These are phyloP conservation scores for Pichia cactophila DNA, from an alignment of 1,139 yeast species.

Conservation along the genomic window DNA sequence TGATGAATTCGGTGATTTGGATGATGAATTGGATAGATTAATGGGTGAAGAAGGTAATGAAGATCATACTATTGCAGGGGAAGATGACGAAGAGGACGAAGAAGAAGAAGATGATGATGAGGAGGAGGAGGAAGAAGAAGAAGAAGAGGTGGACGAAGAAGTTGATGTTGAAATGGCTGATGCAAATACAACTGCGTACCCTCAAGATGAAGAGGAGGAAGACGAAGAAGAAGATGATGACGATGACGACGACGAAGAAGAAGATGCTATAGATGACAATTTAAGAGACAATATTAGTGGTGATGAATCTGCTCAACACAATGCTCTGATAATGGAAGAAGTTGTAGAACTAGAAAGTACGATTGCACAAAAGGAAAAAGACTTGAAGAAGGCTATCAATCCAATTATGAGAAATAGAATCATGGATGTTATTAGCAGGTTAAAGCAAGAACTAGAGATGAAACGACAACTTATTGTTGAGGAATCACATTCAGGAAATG, in stretches of 20 bases:
- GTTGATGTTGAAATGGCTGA: conserved; percentile 20
- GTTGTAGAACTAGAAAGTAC: conserved; percentile 75
- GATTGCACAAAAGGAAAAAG: conserved; percentile 66
- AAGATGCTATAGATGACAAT: conserved; percentile 41
- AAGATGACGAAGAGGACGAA: conserved; percentile 19
- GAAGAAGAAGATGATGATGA: conserved; percentile 28
- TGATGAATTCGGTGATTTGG: conserved; percentile 16
- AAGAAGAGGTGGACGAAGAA: conserved; percentile 21
- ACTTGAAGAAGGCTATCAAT: conserved; percentile 71
- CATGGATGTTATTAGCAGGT: conserved; percentile 68
- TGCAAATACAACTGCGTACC: conserved; percentile 16
- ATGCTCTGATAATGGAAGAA: conserved; percentile 76
- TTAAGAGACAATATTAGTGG: conserved; percentile 23
- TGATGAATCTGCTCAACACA: conserved; percentile 50
- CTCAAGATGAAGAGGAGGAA: conserved; percentile 28
- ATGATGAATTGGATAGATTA: conserved; percentile 25
- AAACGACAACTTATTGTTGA: conserved; percentile 63
- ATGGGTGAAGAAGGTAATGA: conserved; percentile 23
- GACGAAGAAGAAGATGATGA: conserved; percentile 35
- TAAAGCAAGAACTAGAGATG: conserved; percentile 75
- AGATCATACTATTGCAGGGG: conserved; percentile 16
- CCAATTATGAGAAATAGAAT: conserved; percentile 86
- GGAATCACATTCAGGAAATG: conserved; percentile 19
- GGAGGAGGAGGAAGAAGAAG: conserved; percentile 27
- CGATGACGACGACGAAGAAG: conserved; percentile 43